phyloP scores from a whole-genome alignment of 2,329 filamentous ascomycete genomes.

The Clonostachys chloroleuca region DNA sequence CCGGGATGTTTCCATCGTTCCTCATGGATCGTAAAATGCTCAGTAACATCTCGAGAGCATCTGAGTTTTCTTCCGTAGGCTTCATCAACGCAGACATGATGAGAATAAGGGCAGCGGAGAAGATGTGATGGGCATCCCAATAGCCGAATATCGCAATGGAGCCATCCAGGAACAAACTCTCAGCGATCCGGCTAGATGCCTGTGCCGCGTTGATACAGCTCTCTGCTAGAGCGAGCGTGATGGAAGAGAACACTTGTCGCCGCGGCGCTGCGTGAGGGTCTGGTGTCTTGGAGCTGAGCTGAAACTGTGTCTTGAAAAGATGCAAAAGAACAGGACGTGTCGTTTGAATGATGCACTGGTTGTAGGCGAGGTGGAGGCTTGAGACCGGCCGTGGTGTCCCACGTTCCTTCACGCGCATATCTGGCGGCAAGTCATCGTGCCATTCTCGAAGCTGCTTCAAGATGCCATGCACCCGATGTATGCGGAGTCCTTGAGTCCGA shows the following conservation, averaged over 20 bases:
- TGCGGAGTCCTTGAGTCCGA: constrained; percentile 15
- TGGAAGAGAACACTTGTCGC: constrained; percentile 17
- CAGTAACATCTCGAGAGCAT: constrained; percentile 16
- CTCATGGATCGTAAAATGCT: constrained; percentile 20
- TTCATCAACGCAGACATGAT: constrained; percentile 23
- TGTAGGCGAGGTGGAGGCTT: constrained; percentile 21
- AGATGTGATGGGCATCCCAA: constrained; percentile 24
- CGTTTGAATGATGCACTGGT: constrained; percentile 27
- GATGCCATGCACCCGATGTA: constrained; percentile 18
- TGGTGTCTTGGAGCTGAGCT: constrained; percentile 6
- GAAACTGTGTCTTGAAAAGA: constrained; percentile 21
- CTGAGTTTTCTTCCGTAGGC: constrained; percentile 13
- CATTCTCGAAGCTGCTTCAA: constrained; percentile 18
- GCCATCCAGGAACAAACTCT: constrained; percentile 11
- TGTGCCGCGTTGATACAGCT: constrained; percentile 23
- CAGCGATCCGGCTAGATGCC: constrained; percentile 16
- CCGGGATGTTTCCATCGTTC: constrained; percentile 19
- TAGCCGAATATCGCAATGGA: constrained; percentile 20
- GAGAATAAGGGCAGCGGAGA: constrained; percentile 19
- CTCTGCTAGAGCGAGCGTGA: constrained; percentile 21
- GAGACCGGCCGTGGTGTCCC: constrained; percentile 14
- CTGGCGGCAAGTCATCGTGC: constrained; percentile 14
- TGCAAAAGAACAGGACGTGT: constrained; percentile 20
- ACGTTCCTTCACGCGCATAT: constrained; percentile 14
- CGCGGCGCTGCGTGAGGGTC: constrained; percentile 1